Percentiles rank a stretch among this genome's conserved stretches.
These are phyloP conservation scores for Cryptosporidium meleagridis DNA, from an alignment of 169 alveolate genomes.

Conservation along the genomic window DNA sequence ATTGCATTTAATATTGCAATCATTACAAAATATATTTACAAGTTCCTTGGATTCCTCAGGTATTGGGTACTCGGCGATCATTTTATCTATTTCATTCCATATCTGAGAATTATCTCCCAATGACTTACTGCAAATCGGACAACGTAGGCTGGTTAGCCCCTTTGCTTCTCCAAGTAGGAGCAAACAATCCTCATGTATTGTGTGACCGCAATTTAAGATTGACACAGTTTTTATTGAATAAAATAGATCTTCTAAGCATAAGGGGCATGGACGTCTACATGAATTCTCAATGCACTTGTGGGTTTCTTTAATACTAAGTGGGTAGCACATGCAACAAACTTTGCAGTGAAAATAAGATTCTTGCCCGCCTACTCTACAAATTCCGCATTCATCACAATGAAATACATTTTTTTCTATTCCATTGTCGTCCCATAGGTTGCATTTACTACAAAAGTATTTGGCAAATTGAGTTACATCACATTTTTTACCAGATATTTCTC, in stretches of 20 bases:
- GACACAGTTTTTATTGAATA: slow-evolving; percentile 75
- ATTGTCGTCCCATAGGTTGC: slow-evolving; percentile 81
- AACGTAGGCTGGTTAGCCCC: slow-evolving; percentile 29
- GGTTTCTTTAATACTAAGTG: slow-evolving; percentile 57
- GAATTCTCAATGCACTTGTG: slow-evolving; percentile 80
- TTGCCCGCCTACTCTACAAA: slow-evolving; percentile 85
- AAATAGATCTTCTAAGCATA: slow-evolving; percentile 78
- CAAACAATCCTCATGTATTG: slow-evolving; percentile 75
- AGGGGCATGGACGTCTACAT: slow-evolving; percentile 78
- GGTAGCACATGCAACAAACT: slow-evolving; percentile 80
- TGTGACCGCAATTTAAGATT: slow-evolving; percentile 80
- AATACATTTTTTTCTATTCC: slow-evolving; percentile 79
- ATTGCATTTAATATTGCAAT: slow-evolving; percentile 51
- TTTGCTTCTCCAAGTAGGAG: slow-evolving; percentile 21
- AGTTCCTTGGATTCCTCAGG: slow-evolving; percentile 53
- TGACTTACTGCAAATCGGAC: slow-evolving; percentile 54
- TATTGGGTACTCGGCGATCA: slow-evolving; percentile 72
- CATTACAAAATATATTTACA: slow-evolving; percentile 72
- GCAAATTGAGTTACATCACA: slow-evolving; percentile 74
- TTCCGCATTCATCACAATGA: slow-evolving; percentile 87
- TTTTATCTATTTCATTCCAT: slow-evolving; percentile 75
- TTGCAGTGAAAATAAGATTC: slow-evolving; percentile 85
- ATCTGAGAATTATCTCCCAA: slow-evolving; percentile 52
- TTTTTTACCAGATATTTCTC: neutral
- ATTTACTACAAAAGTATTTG: slow-evolving; percentile 74